Conservation (phyloP, 441 rosid species). For the Breynia disticha region DNA sequence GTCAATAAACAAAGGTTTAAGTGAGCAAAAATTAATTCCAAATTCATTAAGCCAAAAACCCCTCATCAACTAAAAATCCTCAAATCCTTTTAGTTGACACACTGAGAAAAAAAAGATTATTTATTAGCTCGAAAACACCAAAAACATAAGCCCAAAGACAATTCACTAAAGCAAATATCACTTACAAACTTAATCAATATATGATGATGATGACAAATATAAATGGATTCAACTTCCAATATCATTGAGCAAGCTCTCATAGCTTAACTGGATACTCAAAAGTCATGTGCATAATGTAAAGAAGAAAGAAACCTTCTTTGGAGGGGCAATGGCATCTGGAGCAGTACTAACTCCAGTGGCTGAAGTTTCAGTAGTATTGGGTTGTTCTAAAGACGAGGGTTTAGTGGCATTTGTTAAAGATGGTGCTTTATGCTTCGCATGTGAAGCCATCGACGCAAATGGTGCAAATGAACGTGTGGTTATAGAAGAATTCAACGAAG, state of each 20-base stretch:
- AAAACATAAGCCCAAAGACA: not conserved
- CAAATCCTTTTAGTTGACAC: no score
- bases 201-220: not conserved
- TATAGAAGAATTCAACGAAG: slow-evolving; percentile 9
- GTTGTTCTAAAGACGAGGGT: slow-evolving; percentile 16
- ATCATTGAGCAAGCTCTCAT: no score
- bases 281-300: not conserved
- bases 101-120: not conserved
- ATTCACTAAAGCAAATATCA: no score
- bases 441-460: slow-evolving; percentile 26
- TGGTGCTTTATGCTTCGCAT: slow-evolving; percentile 7
- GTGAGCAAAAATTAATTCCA: no score
- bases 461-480: slow-evolving; percentile 19
- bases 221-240: no score
- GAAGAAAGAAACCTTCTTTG: slow-evolving; percentile 49
- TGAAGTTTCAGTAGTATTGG: slow-evolving; percentile 17
- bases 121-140: no score
- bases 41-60: no score
- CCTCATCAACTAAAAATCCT: no score
- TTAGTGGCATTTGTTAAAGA: slow-evolving; percentile 5
- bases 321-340: slow-evolving; percentile 17
- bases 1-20: no score
- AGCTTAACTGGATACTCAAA: no score
- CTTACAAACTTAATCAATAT: not conserved
- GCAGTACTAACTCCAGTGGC: slow-evolving; percentile 5